A percentile compares a stretch with the other conserved stretches of the same genome.
These are phyloP conservation scores for Talaromyces sp. DNA, from an alignment of 2,329 filamentous ascomycete species.

Conservation along the genomic window DNA sequence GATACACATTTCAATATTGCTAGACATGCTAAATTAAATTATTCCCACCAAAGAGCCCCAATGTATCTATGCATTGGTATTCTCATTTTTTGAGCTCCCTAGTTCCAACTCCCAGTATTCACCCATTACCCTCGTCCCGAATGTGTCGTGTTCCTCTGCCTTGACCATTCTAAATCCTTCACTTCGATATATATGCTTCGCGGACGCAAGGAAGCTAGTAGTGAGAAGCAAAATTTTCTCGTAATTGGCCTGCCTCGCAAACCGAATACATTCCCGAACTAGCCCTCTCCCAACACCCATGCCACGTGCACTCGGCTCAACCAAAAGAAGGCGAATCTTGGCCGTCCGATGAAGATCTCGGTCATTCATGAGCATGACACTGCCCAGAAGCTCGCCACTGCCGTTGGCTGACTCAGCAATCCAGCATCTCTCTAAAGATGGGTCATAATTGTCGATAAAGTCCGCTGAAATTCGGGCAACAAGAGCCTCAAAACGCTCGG, in stretches of 20 bases:
- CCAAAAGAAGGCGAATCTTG: conserved; percentile 21
- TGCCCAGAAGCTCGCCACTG: conserved; percentile 16
- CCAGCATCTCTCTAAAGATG: conserved; percentile 19
- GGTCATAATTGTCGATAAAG: conserved; percentile 19
- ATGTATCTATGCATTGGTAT: too few species aligned
- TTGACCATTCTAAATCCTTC: conserved; percentile 19
- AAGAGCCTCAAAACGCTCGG: conserved; percentile 16
- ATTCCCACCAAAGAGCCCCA: neutral
- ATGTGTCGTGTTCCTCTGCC: conserved; percentile 17
- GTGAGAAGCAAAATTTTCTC: conserved; percentile 20
- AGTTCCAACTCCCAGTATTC: conserved; percentile 20
- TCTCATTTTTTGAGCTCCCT: neutral
- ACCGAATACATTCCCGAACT: conserved; percentile 17
- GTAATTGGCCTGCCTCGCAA: conserved; percentile 20
- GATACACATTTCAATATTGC: neutral
- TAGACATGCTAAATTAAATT: neutral
- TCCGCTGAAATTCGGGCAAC: conserved; percentile 17
- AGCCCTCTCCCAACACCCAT: conserved; percentile 18
- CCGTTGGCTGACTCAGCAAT: conserved; percentile 18
- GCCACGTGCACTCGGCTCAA: conserved; percentile 20
- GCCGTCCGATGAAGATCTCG: conserved; percentile 11
- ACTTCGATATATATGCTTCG: conserved; percentile 18
- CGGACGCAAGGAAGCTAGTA: conserved; percentile 16
- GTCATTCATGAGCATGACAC: conserved; percentile 22
- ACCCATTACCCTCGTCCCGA: conserved; percentile 17